Conservation (phyloP, 257 asterid species). For the Rhazya stricta region DNA sequence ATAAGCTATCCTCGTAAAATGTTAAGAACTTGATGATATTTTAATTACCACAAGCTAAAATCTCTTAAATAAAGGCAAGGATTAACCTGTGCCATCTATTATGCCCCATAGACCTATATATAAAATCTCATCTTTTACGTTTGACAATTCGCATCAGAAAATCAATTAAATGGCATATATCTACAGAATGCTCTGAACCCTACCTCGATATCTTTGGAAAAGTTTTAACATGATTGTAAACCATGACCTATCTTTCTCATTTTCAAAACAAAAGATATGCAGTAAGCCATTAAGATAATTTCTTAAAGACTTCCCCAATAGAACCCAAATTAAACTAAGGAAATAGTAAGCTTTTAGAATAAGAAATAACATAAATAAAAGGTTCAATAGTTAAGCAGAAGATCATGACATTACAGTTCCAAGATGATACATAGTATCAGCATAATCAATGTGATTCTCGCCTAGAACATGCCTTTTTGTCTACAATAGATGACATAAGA, state of each 20-base stretch:
- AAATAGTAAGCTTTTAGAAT: background rate
- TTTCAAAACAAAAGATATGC: background rate
- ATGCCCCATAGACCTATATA: background rate
- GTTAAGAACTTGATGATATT: background rate
- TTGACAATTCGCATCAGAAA: background rate
- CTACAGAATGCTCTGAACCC: background rate
- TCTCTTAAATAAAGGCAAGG: background rate
- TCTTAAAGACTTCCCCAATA: background rate
- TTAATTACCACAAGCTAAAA: background rate
- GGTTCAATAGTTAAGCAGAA: background rate
- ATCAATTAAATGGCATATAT: background rate
- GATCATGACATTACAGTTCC: slow-evolving; percentile 62
- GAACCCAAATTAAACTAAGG: background rate
- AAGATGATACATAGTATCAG: slow-evolving; percentile 87
- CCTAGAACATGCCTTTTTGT: slow-evolving; percentile 85
- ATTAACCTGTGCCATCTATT: background rate
- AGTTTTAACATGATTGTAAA: background rate
- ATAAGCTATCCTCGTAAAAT: background rate
- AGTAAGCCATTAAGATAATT: background rate
- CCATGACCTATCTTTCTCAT: background rate
- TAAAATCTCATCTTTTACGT: background rate
- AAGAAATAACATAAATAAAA: background rate
- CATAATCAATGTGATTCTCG: slow-evolving; percentile 75
- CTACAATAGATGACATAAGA: slow-evolving; percentile 36
- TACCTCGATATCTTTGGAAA: background rate